Evolutionary conservation across 768 basidiomycete species (phyloP), one percentile per base, ranked within the genome.

Genomic region (Saitozyma podzolica): DNA sequence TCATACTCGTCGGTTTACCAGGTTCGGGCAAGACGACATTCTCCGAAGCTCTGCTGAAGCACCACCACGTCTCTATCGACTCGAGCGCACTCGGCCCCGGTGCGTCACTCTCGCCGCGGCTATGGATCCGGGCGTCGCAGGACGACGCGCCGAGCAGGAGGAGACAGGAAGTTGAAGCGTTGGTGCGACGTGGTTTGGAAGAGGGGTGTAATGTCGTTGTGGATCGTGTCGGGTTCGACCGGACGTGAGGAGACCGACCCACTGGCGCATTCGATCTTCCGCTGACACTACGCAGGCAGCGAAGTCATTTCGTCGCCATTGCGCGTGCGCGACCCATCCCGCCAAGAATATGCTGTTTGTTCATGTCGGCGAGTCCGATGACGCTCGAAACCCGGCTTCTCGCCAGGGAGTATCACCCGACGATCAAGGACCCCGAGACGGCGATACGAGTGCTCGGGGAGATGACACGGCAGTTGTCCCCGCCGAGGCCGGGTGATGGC

Each of bases 81-180:
- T 37, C 14, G n/a, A 56, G 41, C 8, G 19, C 29, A 14, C 9
- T 50, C 45, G 11, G 20, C 10, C 11, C 29, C 13, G 42, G 6
- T 48, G 29, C 8, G 9, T 54, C 47, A 37, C 50, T n/a, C 7
- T 10, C 8, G 6, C 17, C 42, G 1, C 61, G 73, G n/a, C 48
- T 29, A 58, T 79, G 78, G 78, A 54, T 78, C 42, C 59, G 78
- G 59, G 78, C 76, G 16, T 75, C 73, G 9, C 78, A 79, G 59
- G 78, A 79, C 57, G 76, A 79, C 58, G 74, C 73, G 2, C 76
- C 72, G 3, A 58, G 40, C 61, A 56, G 71, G 48, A 61, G 72
- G 40, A 55, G 76, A 39, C 73, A 76, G 47, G 78, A 79, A 51
- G 72, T 70, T 40, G 76, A 78, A 53, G 65, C 59, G 11, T 43